These are phyloP conservation scores for Rhizopogon vinicolor DNA, from an alignment of 768 basidiomycete species.

Conservation along the genomic window DNA sequence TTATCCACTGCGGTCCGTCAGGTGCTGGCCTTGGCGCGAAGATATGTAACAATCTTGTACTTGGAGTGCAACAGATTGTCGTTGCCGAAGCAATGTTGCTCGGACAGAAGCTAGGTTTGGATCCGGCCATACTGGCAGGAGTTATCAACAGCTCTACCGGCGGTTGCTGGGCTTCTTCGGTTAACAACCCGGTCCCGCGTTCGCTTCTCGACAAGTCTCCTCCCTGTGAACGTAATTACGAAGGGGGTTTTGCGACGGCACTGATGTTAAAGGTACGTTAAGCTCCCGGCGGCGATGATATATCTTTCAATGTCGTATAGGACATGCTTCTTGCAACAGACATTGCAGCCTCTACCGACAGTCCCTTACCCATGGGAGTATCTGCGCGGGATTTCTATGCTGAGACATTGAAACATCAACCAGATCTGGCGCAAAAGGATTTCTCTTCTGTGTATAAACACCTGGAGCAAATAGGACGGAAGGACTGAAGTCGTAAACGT, in stretches of 20 bases:
- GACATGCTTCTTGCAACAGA: constrained; percentile 81
- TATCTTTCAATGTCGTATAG: constrained; percentile 32
- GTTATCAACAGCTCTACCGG: constrained; percentile 88
- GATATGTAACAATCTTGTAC: constrained; percentile 83
- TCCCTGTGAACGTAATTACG: constrained; percentile 79
- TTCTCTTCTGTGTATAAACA: constrained; percentile 80
- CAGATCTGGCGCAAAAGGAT: constrained; percentile 64
- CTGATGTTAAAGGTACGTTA: constrained; percentile 74
- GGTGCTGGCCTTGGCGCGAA: constrained; percentile 84
- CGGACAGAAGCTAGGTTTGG: constrained; percentile 75
- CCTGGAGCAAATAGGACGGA: constrained; percentile 30
- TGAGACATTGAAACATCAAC: constrained; percentile 44
- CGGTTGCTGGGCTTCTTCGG: constrained; percentile 76
- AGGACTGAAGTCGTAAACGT: constrained; percentile 5
- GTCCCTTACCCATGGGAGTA: constrained; percentile 60
- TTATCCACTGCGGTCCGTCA: constrained; percentile 79
- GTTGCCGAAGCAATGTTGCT: constrained; percentile 90
- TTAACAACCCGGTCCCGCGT: constrained; percentile 84
- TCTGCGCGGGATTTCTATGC: constrained; percentile 63
- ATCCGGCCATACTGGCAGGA: constrained; percentile 69
- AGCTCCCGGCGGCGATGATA: background rate
- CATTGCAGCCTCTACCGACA: constrained; percentile 46
- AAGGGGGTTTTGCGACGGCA: constrained; percentile 80
- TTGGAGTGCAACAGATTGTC: constrained; percentile 79
- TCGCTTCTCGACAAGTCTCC: constrained; percentile 69